Percentiles rank a stretch among this genome's conserved stretches.
These are phyloP conservation scores for Ramaria sp. DNA, from an alignment of 768 basidiomycete genomes.

Conservation along the genomic window DNA sequence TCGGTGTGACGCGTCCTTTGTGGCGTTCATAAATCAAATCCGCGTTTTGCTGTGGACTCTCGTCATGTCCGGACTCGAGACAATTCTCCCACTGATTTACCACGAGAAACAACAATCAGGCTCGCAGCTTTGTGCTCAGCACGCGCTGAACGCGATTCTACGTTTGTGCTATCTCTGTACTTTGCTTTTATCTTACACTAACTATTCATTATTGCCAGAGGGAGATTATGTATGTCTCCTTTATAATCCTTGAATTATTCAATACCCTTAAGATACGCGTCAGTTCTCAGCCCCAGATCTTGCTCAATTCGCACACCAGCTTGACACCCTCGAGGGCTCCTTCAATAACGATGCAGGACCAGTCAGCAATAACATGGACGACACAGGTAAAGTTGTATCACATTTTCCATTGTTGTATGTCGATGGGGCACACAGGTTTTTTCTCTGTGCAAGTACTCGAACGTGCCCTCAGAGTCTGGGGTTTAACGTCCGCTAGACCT, in stretches of 20 bases:
- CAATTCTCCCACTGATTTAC: slow-evolving; percentile 48
- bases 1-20: slow-evolving; percentile 4
- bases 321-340: slow-evolving; percentile 56
- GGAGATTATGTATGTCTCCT: slow-evolving; percentile 29
- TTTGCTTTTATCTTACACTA: slow-evolving; percentile 23
- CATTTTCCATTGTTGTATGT: neutral
- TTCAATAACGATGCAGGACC: slow-evolving; percentile 34
- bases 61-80: slow-evolving; percentile 48
- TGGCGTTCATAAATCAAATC: neutral
- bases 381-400: slow-evolving; percentile 50
- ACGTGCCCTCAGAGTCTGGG: slow-evolving; percentile 76
- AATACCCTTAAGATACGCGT: neutral
- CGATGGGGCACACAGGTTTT: slow-evolving; percentile 41
- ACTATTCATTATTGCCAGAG: slow-evolving; percentile 31
- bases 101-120: slow-evolving; percentile 70
- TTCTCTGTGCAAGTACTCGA: slow-evolving; percentile 89
- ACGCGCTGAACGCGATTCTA: slow-evolving; percentile 71
- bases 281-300: slow-evolving; percentile 77
- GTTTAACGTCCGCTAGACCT: slow-evolving; percentile 45
- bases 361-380: slow-evolving; percentile 77
- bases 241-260: neutral
- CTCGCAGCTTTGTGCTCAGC: slow-evolving; percentile 81
- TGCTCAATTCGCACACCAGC: slow-evolving; percentile 54
- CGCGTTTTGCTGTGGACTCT: neutral
- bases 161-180: slow-evolving; percentile 35